A percentile compares a stretch with the other conserved stretches of the same genome.
Conservation (phyloP, 2,329 filamentous ascomycete species). For the Colletotrichum phormii region DNA sequence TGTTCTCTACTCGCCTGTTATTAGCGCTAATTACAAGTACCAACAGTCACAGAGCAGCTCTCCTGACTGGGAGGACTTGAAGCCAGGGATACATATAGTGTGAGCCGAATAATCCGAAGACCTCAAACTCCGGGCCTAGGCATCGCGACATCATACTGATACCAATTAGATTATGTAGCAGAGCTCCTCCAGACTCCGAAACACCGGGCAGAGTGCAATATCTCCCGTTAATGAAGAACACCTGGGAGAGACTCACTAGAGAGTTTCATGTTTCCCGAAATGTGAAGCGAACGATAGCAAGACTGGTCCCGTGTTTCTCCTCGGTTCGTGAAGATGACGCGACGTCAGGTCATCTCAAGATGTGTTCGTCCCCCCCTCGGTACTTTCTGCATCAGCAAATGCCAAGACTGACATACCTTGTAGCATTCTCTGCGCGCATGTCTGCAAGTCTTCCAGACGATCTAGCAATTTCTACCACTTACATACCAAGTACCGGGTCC, state of each 20-base stretch:
- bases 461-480: conserved; percentile 7
- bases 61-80: not conserved
- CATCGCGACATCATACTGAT: not conserved
- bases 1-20: not conserved
- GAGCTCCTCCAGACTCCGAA: not conserved
- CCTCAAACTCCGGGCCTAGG: no score
- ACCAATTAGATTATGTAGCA: conserved; percentile 1
- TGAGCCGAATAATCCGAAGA: not conserved
- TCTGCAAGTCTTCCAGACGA: not conserved
- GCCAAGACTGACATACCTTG: not conserved
- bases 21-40: not conserved
- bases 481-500: conserved; percentile 5
- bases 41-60: not conserved
- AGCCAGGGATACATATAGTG: not conserved
- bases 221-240: not conserved
- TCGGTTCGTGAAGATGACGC: not conserved
- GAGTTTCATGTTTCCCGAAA: not conserved
- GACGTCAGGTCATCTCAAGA: not conserved
- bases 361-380: not conserved
- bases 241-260: not conserved
- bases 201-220: not conserved
- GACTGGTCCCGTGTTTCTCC: not conserved
- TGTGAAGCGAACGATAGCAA: conserved; percentile 4
- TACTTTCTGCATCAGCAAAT: no score
- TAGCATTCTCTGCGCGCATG: conserved; percentile 14